Evolutionary conservation across 257 asterid species (phyloP).

Genomic region (Hygrophila difformis): DNA sequence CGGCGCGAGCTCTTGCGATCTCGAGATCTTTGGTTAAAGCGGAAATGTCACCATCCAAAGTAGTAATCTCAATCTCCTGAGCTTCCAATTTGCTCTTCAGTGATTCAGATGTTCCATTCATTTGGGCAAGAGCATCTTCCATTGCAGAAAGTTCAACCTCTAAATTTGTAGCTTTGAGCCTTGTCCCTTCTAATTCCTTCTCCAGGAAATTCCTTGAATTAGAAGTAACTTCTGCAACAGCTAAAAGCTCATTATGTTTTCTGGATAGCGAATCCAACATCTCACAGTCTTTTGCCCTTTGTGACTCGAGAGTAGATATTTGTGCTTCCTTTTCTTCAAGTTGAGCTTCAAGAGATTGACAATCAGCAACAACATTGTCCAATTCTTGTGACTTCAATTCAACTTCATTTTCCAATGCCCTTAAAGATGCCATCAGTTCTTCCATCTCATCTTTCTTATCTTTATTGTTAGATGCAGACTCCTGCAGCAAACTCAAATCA

Average conservation of each 20-base stretch:
- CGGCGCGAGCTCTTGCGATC: conserved; percentile 52
- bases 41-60: conserved; percentile 29
- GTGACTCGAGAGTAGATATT: conserved; percentile 53
- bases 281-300: conserved; percentile 34
- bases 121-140: conserved; percentile 48
- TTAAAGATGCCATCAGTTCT: conserved; percentile 40
- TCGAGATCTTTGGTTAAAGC: conserved; percentile 51
- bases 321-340: conserved; percentile 42
- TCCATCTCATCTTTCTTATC: conserved; percentile 67
- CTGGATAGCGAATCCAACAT: conserved; percentile 32
- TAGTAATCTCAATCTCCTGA: conserved; percentile 45
- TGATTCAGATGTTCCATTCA: conserved; percentile 44
- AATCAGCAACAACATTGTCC: conserved; percentile 43
- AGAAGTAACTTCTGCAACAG: conserved; percentile 33
- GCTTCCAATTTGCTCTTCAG: conserved; percentile 48
- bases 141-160: conserved; percentile 56
- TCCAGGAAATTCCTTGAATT: conserved; percentile 40
- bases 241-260: conserved; percentile 42
- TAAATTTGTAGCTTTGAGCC: conserved; percentile 38
- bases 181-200: conserved; percentile 47
- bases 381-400: conserved; percentile 42
- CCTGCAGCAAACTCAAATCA: conserved; percentile 87
- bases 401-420: conserved; percentile 40
- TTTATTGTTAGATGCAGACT: conserved; percentile 68
- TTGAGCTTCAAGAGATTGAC: conserved; percentile 45